These are phyloP conservation scores for Colletotrichum tabaci DNA, from an alignment of 2,329 filamentous ascomycete genomes.

Conservation along the genomic window DNA sequence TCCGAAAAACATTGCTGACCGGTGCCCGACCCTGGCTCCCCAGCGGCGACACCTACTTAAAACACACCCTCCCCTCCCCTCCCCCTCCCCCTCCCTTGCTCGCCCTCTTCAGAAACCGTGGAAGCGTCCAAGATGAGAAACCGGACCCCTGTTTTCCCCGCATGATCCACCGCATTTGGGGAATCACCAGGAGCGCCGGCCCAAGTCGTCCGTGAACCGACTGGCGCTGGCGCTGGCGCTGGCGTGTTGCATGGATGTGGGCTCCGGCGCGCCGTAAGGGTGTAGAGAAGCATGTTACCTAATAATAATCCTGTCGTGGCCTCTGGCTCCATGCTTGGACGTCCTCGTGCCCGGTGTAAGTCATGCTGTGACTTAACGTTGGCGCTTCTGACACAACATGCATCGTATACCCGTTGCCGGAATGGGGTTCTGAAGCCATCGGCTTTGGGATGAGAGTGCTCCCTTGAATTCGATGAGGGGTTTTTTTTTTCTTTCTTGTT, in stretches of 20 bases:
- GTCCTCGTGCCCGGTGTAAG: background rate
- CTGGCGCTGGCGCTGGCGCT: conserved; percentile 9
- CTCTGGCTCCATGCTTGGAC: background rate
- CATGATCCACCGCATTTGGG: conserved; percentile 21
- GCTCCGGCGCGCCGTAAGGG: background rate
- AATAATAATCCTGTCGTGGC: background rate
- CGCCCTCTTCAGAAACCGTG: background rate
- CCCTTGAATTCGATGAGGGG: too few species aligned
- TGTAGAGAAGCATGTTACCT: background rate
- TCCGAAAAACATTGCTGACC: background rate
- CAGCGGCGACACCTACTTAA: background rate
- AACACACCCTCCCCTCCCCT: too few species aligned
- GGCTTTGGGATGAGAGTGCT: too few species aligned
- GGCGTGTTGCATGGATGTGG: background rate
- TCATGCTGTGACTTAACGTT: background rate
- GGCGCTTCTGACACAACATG: background rate
- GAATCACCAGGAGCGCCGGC: conserved; percentile 2
- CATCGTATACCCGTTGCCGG: background rate
- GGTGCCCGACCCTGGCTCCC: background rate
- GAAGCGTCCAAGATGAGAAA: background rate
- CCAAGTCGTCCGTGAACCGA: conserved; percentile 2
- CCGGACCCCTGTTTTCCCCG: conserved; percentile 23
- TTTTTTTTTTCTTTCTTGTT: too few species aligned
- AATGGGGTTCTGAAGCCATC: background rate
- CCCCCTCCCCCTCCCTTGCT: background rate